A percentile compares a stretch with the other conserved stretches of the same genome.
Conservation (phyloP, 2,329 filamentous ascomycete species). For the Xylariaceae sp. region DNA sequence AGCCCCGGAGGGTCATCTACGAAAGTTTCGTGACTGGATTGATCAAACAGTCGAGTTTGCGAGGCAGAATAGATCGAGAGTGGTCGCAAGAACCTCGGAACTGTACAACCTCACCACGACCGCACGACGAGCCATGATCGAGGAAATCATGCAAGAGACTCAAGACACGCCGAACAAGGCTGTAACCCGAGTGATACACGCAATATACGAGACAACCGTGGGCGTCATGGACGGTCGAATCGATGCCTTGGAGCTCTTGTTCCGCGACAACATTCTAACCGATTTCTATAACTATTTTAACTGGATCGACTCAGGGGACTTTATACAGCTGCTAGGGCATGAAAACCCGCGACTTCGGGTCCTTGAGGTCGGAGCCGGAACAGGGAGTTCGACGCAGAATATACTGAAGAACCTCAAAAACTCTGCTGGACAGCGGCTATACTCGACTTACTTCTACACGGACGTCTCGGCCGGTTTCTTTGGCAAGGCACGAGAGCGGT, state of each 20-base stretch:
- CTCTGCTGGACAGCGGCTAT: too few species aligned
- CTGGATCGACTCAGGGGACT: conserved; percentile 12
- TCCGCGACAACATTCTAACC: conserved; percentile 1
- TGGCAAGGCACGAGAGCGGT: neutral
- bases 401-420: conserved; percentile 5
- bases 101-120: too few species aligned
- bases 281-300: conserved; percentile 18
- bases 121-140: neutral
- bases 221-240: too few species aligned
- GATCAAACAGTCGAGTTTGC: neutral
- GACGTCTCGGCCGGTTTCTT: conserved; percentile 19
- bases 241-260: conserved; percentile 8
- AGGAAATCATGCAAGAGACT: conserved; percentile 5
- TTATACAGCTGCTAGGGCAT: conserved; percentile 8
- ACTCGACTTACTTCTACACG: conserved; percentile 14
- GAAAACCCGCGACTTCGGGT: conserved; percentile 8
- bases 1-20: too few species aligned
- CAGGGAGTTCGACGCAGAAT: conserved; percentile 6
- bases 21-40: conserved; percentile 4
- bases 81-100: too few species aligned
- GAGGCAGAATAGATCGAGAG: conserved; percentile 1
- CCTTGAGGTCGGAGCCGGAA: conserved; percentile 20
- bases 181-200: conserved; percentile 1
- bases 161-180: conserved; percentile 5
- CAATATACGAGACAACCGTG: too few species aligned